phyloP scores from a whole-genome alignment of 1,284 basidiomycete species.

The Fomitopsis palustris region DNA sequence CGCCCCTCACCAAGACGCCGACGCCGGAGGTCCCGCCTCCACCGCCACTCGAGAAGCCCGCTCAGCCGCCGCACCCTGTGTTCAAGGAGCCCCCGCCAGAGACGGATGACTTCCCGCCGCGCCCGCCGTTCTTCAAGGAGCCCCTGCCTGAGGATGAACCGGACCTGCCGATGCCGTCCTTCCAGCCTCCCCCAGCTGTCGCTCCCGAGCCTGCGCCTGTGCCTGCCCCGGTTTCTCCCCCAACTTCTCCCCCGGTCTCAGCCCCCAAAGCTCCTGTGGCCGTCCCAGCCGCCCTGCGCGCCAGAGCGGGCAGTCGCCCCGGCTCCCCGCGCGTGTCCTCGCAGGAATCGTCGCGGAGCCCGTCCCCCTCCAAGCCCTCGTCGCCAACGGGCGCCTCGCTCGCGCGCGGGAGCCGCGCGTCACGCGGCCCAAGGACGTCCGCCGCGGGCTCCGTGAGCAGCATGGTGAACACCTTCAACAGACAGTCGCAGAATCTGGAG shows the following conservation, averaged over 20 bases:
- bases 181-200: conserved; percentile 29
- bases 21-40: conserved; percentile 18
- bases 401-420: conserved; percentile 51
- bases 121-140: conserved; percentile 30
- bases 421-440: conserved; percentile 35
- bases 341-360: conserved; percentile 34
- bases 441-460: conserved; percentile 46
- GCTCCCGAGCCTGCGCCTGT: conserved; percentile 19
- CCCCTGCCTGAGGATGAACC: conserved; percentile 34
- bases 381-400: conserved; percentile 39
- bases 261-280: conserved; percentile 35
- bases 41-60: conserved; percentile 18
- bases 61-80: conserved; percentile 19
- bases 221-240: no score
- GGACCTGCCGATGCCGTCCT: conserved; percentile 36
- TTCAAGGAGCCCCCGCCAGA: conserved; percentile 41
- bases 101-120: conserved; percentile 24
- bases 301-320: conserved; percentile 30
- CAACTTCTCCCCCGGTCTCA: conserved; percentile 30
- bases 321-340: conserved; percentile 30
- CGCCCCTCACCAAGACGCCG: conserved; percentile 27
- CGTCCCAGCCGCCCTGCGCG: conserved; percentile 42
- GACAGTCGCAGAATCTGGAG: conserved; percentile 27
- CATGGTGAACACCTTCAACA: conserved; percentile 54
- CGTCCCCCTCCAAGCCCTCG: conserved; percentile 34